Conservation (phyloP, 1,284 basidiomycete genomes). For the Anthracocystis walkeri region DNA sequence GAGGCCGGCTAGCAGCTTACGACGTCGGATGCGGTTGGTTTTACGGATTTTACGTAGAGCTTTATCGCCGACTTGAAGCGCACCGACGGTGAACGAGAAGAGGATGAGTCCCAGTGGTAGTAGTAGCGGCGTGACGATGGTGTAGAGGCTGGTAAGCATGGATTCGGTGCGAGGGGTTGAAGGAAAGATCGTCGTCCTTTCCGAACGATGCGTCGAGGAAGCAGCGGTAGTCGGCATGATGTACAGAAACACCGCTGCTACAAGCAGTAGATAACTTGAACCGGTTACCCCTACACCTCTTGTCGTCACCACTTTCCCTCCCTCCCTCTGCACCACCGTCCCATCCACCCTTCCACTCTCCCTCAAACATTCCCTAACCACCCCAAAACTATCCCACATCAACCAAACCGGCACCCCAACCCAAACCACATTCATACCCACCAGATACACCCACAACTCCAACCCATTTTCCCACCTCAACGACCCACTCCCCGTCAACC, state of each 20-base stretch:
- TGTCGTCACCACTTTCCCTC: too few relatives aligned
- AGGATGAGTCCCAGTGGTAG: constrained; percentile 27
- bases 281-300: neutral
- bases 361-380: constrained; percentile 9
- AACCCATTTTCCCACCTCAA: constrained; percentile 32
- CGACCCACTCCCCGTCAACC: constrained; percentile 43
- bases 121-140: constrained; percentile 22
- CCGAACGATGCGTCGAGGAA: neutral
- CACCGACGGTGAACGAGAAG: constrained; percentile 31
- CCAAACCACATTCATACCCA: constrained; percentile 50
- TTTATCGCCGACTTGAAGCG: constrained; percentile 39
- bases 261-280: constrained; percentile 26
- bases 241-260: constrained; percentile 23
- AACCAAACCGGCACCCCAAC: constrained; percentile 43
- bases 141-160: constrained; percentile 8
- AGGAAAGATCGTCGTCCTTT: constrained; percentile 8
- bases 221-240: constrained; percentile 23
- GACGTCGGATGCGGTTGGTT: constrained; percentile 28
- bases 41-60: constrained; percentile 19
- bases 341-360: constrained; percentile 3
- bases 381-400: constrained; percentile 40
- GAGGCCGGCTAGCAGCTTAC: constrained; percentile 29
- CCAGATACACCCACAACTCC: constrained; percentile 48
- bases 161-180: neutral
- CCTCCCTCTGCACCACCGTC: neutral